Evolutionary conservation across 2,329 filamentous ascomycete species (phyloP).

Genomic region (Aspergillus latus): DNA sequence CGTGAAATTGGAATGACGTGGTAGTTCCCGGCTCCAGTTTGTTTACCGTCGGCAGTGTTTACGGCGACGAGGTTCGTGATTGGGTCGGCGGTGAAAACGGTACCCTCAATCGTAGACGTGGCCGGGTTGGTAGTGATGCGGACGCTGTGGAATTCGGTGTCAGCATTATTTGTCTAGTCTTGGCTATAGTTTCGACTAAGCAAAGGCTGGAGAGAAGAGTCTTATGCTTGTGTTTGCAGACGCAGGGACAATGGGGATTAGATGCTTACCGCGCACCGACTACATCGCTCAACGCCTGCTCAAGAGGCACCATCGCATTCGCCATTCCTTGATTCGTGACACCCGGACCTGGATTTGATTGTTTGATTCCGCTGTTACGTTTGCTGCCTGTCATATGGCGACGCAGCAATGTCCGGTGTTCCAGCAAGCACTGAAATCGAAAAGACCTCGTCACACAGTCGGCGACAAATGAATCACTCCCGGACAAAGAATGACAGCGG

Average conservation of each 20-base stretch:
- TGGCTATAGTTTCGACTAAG: neutral
- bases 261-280: slow-evolving; percentile 60
- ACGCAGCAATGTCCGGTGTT: neutral
- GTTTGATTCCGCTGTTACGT: slow-evolving; percentile 55
- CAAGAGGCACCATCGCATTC: slow-evolving; percentile 50
- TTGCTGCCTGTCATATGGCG: slow-evolving; percentile 58
- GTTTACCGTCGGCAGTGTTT: slow-evolving; percentile 49
- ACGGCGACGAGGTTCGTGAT: slow-evolving; percentile 62
- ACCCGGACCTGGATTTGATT: slow-evolving; percentile 35
- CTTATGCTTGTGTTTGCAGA: neutral
- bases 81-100: slow-evolving; percentile 61
- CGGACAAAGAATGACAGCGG: neutral
- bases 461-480: neutral
- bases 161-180: neutral
- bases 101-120: slow-evolving; percentile 58
- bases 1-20: slow-evolving; percentile 61
- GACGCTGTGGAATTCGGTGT: slow-evolving; percentile 45
- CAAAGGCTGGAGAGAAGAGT: neutral
- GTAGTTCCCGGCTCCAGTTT: slow-evolving; percentile 54
- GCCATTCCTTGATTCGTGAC: slow-evolving; percentile 38
- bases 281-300: slow-evolving; percentile 58
- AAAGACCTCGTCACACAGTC: neutral
- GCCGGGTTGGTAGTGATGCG: slow-evolving; percentile 57
- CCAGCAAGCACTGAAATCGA: neutral
- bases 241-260: neutral